phyloP scores from a whole-genome alignment of 2,329 filamentous ascomycete species.

The Cryphonectria naterciae region DNA sequence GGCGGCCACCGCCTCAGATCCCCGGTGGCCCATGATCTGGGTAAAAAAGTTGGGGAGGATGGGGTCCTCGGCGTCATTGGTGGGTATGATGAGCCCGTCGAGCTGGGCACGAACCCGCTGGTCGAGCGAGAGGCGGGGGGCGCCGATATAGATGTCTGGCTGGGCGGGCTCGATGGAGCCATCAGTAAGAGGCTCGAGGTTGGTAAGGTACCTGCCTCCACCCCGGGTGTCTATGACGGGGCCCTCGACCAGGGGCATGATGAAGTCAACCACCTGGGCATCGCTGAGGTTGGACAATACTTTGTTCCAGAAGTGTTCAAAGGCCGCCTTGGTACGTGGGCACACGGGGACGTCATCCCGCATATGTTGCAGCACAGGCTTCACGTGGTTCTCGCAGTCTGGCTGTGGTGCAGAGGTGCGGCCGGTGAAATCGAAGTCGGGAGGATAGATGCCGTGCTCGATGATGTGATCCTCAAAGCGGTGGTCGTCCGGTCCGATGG shows the following conservation, averaged over 20 bases:
- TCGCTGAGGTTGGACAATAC: neutral
- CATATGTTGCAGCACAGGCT: neutral
- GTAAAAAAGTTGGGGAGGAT: slow-evolving; percentile 48
- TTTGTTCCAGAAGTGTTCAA: neutral
- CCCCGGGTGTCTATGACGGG: neutral
- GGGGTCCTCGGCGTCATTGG: slow-evolving; percentile 37
- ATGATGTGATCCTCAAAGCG: neutral
- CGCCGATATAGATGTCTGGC: neutral
- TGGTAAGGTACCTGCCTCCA: neutral
- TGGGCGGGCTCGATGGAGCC: neutral
- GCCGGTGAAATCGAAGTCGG: neutral
- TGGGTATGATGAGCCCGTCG: slow-evolving; percentile 39
- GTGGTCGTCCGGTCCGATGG: no score
- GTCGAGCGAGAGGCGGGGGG: neutral
- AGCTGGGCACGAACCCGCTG: slow-evolving; percentile 34
- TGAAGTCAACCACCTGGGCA: neutral
- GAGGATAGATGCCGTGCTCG: neutral
- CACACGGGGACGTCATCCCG: neutral
- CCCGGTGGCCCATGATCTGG: slow-evolving; percentile 43
- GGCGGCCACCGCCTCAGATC: slow-evolving; percentile 35
- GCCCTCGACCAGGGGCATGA: neutral
- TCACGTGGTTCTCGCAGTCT: fast-evolving
- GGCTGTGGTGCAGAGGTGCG: neutral
- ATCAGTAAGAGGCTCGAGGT: neutral
- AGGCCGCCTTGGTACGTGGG: neutral